Conservation (phyloP, 257 asterid genomes). For the Orobanche coerulescens region DNA sequence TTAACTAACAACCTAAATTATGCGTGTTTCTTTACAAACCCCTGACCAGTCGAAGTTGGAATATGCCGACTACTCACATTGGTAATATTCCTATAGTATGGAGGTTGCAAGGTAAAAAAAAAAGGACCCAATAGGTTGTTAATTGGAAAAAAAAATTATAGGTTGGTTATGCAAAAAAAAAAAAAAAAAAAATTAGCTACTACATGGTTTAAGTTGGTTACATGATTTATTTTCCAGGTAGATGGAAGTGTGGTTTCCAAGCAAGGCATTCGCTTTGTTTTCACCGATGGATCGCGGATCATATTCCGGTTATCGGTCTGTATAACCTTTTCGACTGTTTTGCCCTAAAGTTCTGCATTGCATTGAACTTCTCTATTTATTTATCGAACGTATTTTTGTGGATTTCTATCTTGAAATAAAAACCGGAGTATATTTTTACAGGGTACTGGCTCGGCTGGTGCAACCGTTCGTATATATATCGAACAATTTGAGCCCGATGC, state of each 20-base stretch:
- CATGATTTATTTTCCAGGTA: slow-evolving; percentile 43
- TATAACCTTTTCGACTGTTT: neutral
- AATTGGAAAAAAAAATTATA: too few species aligned
- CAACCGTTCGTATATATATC: slow-evolving; percentile 74
- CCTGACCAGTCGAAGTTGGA: too few species aligned
- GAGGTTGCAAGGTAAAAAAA: too few species aligned
- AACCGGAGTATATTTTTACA: slow-evolving; percentile 19
- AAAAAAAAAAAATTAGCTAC: neutral
- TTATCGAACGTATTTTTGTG: neutral
- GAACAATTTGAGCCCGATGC: slow-evolving; percentile 85
- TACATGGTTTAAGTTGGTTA: slow-evolving; percentile 5
- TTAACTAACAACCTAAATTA: too few species aligned
- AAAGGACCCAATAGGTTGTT: too few species aligned
- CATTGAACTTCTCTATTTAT: neutral
- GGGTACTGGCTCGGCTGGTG: slow-evolving; percentile 99
- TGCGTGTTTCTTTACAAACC: too few species aligned
- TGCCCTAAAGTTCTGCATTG: neutral
- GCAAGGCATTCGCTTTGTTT: slow-evolving; percentile 83
- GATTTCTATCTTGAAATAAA: slow-evolving; percentile 8
- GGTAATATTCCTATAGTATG: too few species aligned
- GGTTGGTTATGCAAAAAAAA: neutral
- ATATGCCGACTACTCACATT: too few species aligned
- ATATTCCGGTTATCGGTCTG: slow-evolving; percentile 83
- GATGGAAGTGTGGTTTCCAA: slow-evolving; percentile 87
- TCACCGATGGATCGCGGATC: slow-evolving; percentile 91